Evolutionary conservation across 1,284 basidiomycete species (phyloP), one percentile per base, ranked within the genome.

Genomic region (Termitomyces sp.): DNA sequence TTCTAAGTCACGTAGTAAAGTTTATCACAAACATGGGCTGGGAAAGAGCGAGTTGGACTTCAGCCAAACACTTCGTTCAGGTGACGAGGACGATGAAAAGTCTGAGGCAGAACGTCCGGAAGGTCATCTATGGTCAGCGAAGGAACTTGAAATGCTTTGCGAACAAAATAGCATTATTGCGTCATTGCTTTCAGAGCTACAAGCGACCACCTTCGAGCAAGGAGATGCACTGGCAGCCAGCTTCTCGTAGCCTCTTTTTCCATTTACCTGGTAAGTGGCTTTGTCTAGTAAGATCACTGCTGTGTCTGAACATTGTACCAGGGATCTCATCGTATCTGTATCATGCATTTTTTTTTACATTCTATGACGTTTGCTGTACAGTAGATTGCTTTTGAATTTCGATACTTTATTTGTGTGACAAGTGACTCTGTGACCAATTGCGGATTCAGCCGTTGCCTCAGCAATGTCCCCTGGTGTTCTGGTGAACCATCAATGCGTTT

Each of bases 91-190:
- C n/a, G 58, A 63, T 19, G 68, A 69, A 33, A 69, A 71, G 49
- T 68, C 70, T 49, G 71, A 73, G 11, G 50, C 57, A 41, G 65
- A 63, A 28, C 68, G 68, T 43, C 53, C 63, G 40, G 75, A 73
- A 53, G 78, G 77, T 26, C 73, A 74, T 40, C 55, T 82, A 53
- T 88, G 85, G 86, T 83, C 81, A 35, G 76, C 78, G 30, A 78
- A 78, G 55, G 86, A 88, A 60, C 65, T 88, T 58, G 79, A 84
- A 68, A 69, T 81, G 62, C 78, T 85, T 44, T 88, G 86, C 63
- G 76, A 77, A 55, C 86, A 88, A 64, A 88, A 88, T 57, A 86
- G 86, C 63, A 76, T 81, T 18, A 83, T 88, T 37, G 71, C 80
- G 11, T 68, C 77, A 38, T 76, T 88, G 46, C 70, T 86, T 31